Conservation (phyloP, 2,329 filamentous ascomycete genomes). For the Curvularia spicifera region DNA sequence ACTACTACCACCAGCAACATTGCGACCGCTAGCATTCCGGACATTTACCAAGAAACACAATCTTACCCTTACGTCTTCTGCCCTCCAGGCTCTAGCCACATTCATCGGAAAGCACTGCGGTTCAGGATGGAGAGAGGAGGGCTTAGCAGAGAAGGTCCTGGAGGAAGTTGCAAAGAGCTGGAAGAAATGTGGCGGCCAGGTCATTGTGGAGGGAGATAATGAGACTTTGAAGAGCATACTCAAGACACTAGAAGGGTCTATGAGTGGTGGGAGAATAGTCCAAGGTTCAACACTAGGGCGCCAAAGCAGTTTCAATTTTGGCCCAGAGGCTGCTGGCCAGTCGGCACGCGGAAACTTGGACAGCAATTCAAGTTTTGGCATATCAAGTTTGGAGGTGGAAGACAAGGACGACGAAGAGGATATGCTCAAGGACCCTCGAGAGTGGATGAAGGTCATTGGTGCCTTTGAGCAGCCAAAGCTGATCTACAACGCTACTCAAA, state of each 20-base stretch:
- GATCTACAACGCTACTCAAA: slow-evolving; percentile 78
- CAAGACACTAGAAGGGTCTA: slow-evolving; percentile 82
- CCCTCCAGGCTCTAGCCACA: slow-evolving; percentile 80
- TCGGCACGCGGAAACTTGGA: slow-evolving; percentile 53
- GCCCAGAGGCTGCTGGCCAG: slow-evolving; percentile 46
- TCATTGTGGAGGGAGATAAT: slow-evolving; percentile 83
- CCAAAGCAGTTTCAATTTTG: slow-evolving; percentile 70
- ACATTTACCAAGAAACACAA: slow-evolving; percentile 98
- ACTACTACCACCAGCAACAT: slow-evolving; percentile 81
- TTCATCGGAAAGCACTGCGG: slow-evolving; percentile 96
- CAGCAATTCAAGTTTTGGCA: slow-evolving; percentile 69
- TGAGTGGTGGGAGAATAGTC: slow-evolving; percentile 80
- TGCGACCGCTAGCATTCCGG: slow-evolving; percentile 89
- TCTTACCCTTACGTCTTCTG: slow-evolving; percentile 85
- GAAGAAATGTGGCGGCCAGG: slow-evolving; percentile 87
- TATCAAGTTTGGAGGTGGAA: slow-evolving; percentile 58
- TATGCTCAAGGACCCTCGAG: slow-evolving; percentile 70
- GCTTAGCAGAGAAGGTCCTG: slow-evolving; percentile 86
- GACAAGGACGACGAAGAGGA: slow-evolving; percentile 66
- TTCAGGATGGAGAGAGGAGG: slow-evolving; percentile 94
- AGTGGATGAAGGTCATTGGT: slow-evolving; percentile 82
- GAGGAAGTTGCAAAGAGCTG: slow-evolving; percentile 90
- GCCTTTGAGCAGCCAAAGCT: slow-evolving; percentile 86
- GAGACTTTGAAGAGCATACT: slow-evolving; percentile 79
- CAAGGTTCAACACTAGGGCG: slow-evolving; percentile 62